These are phyloP conservation scores for Seiridium cupressi DNA, from an alignment of 2,329 filamentous ascomycete genomes.

Conservation along the genomic window DNA sequence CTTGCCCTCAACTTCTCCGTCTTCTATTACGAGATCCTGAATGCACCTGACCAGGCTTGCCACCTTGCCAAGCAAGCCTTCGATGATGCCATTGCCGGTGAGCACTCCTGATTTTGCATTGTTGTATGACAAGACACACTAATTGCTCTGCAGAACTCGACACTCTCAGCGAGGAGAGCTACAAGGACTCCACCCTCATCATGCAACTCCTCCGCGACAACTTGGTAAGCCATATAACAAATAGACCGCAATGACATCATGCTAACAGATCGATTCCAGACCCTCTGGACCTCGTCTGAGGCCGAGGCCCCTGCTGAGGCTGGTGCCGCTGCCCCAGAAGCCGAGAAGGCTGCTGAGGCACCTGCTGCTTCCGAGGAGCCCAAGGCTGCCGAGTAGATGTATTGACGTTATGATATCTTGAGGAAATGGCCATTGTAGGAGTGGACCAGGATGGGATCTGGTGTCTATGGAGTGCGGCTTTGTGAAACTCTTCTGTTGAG, in stretches of 20 bases:
- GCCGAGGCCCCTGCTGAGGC: constrained; percentile 68
- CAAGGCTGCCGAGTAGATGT: constrained; percentile 64
- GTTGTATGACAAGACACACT: constrained; percentile 11
- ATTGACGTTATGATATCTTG: constrained; percentile 39
- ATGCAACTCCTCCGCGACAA: constrained; percentile 99
- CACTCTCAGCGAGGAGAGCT: constrained; percentile 96
- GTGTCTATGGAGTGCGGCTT: constrained; percentile 62
- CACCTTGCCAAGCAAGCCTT: constrained; percentile 96
- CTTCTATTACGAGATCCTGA: constrained; percentile 99
- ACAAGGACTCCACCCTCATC: constrained; percentile 98
- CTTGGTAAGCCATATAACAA: constrained; percentile 60
- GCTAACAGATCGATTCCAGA: constrained; percentile 54
- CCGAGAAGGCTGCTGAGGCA: constrained; percentile 54
- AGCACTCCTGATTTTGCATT: constrained; percentile 12
- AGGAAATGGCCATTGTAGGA: constrained; percentile 32
- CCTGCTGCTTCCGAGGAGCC: constrained; percentile 58
- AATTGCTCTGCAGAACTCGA: constrained; percentile 70
- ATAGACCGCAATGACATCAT: not conserved
- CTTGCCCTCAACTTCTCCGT: constrained; percentile 95
- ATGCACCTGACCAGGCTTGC: constrained; percentile 97
- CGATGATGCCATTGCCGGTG: constrained; percentile 88
- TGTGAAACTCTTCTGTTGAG: constrained; percentile 43
- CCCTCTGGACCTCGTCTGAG: constrained; percentile 99
- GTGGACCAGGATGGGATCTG: constrained; percentile 47
- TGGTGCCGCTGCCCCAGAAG: constrained; percentile 51